phyloP scores from a whole-genome alignment of 176 grass and related monocot genomes.

The Microstegium vimineum region DNA sequence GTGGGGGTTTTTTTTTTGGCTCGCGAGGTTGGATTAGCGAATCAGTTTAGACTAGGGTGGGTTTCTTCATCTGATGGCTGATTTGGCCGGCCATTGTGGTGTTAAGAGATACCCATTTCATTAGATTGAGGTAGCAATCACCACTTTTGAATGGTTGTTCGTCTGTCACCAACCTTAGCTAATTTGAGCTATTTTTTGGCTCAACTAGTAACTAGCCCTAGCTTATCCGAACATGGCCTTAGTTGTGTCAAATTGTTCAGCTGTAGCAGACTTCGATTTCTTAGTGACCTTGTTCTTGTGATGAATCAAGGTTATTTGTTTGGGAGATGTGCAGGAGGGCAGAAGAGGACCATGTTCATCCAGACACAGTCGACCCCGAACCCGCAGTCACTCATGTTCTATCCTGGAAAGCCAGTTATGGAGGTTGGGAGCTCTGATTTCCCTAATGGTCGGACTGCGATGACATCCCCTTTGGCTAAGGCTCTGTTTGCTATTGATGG shows the following conservation, averaged over 20 bases:
- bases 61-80: background rate
- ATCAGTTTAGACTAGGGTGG: background rate
- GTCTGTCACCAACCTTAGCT: too few relatives aligned
- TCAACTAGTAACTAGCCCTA: too few relatives aligned
- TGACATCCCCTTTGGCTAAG: slow-evolving; percentile 87
- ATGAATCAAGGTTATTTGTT: background rate
- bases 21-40: background rate
- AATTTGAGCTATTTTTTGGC: too few relatives aligned
- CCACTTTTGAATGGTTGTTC: background rate
- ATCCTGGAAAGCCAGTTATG: slow-evolving; percentile 93
- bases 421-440: slow-evolving; percentile 96
- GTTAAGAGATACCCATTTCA: background rate
- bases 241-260: background rate
- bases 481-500: slow-evolving; percentile 76
- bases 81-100: background rate
- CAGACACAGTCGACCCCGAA: slow-evolving; percentile 91
- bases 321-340: slow-evolving; percentile 53
- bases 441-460: slow-evolving; percentile 64
- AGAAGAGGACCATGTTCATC: slow-evolving; percentile 97
- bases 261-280: background rate
- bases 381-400: slow-evolving; percentile 93
- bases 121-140: background rate
- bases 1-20: background rate
- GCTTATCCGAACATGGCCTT: too few relatives aligned
- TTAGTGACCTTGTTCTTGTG: background rate